Conservation (phyloP, 176 grass and related monocot species). For the Cenchrus purpureus region DNA sequence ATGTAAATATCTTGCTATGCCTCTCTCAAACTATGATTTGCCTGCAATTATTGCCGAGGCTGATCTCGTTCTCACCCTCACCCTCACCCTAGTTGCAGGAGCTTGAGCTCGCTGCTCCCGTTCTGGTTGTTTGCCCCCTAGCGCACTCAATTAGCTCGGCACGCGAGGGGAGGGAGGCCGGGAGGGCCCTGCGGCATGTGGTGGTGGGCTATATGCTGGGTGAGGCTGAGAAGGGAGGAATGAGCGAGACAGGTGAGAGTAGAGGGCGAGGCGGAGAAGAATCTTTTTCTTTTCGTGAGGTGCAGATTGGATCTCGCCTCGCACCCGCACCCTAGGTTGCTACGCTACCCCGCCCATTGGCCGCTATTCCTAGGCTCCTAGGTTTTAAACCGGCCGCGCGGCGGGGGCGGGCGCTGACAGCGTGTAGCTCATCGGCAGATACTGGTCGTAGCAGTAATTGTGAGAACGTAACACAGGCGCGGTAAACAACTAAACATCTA, state of each 20-base stretch:
- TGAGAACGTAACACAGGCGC: too few relatives aligned
- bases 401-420: background rate
- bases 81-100: background rate
- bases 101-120: background rate
- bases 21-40: background rate
- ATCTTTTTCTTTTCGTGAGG: slow-evolving; percentile 55
- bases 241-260: background rate
- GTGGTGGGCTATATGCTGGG: slow-evolving; percentile 43
- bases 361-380: background rate
- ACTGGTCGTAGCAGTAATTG: background rate
- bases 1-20: too few relatives aligned
- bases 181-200: slow-evolving; percentile 20
- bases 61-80: background rate
- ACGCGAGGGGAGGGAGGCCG: too few relatives aligned
- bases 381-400: background rate
- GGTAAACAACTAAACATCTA: too few relatives aligned
- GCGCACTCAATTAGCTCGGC: background rate
- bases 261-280: slow-evolving; percentile 10
- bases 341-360: background rate
- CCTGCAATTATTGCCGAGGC: slow-evolving; percentile 11
- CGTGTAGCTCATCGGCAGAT: background rate
- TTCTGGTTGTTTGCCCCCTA: background rate
- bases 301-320: slow-evolving; percentile 53
- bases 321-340: slow-evolving; percentile 19
- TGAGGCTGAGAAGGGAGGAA: background rate